A percentile compares a stretch with the other conserved stretches of the same genome.
Evolutionary conservation across 2,329 filamentous ascomycete species (phyloP).

Genomic region (Monilinia vaccinii-corymbosi): DNA sequence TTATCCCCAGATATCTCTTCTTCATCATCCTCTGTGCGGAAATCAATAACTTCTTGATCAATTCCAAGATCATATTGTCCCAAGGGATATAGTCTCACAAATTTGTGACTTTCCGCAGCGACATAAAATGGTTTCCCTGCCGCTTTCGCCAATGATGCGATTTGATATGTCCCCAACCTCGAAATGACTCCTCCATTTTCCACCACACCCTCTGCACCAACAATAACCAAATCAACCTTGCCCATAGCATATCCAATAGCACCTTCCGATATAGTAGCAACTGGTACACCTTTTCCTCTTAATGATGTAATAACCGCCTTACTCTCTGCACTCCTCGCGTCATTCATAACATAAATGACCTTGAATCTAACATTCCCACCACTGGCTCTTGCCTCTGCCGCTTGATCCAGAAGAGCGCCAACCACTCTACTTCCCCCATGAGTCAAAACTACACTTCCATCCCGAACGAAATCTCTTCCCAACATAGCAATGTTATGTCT

Average conservation of each 20-base stretch:
- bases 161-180: slow-evolving; percentile 75
- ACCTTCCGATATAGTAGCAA: slow-evolving; percentile 69
- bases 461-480: slow-evolving; percentile 68
- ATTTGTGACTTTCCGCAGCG: slow-evolving; percentile 93
- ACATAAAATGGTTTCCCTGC: slow-evolving; percentile 70
- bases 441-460: slow-evolving; percentile 77
- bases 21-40: slow-evolving; percentile 47
- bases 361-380: slow-evolving; percentile 58
- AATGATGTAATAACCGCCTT: slow-evolving; percentile 62
- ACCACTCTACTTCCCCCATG: slow-evolving; percentile 85
- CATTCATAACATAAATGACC: slow-evolving; percentile 70
- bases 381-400: slow-evolving; percentile 53
- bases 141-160: slow-evolving; percentile 69
- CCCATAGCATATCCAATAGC: slow-evolving; percentile 72
- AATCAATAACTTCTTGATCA: slow-evolving; percentile 68
- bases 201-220: slow-evolving; percentile 76
- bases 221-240: slow-evolving; percentile 59
- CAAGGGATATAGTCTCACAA: slow-evolving; percentile 77
- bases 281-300: slow-evolving; percentile 65
- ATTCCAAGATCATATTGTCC: slow-evolving; percentile 75
- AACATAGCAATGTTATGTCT: slow-evolving; percentile 74
- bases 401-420: slow-evolving; percentile 63
- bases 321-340: slow-evolving; percentile 49
- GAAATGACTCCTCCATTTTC: slow-evolving; percentile 92
- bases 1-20: slow-evolving; percentile 20